Evolutionary conservation across 2,329 filamentous ascomycete genomes (phyloP).

Genomic region (Hypoxylon rubiginosum): DNA sequence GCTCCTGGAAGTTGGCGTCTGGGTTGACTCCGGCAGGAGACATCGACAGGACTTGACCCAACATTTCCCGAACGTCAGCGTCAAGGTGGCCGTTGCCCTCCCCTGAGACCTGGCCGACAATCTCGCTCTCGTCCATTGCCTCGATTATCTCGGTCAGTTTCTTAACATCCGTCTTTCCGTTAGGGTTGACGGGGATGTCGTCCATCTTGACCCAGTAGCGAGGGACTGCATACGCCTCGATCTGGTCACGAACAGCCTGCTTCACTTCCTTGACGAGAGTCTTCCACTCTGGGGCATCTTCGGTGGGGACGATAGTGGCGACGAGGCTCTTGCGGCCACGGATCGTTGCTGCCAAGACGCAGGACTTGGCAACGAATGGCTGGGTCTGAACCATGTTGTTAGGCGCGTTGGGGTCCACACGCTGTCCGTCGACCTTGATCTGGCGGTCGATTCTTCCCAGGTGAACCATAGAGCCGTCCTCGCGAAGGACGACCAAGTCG

Average conservation of each 20-base stretch:
- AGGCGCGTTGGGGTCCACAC: slow-evolving; percentile 1
- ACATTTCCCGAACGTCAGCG: slow-evolving; percentile 18
- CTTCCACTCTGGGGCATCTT: slow-evolving; percentile 6
- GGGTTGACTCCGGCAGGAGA: slow-evolving; percentile 14
- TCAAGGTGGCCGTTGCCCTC: background rate
- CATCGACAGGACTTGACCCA: slow-evolving; percentile 34
- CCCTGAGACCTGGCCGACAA: slow-evolving; percentile 1
- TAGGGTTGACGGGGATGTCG: slow-evolving; percentile 43
- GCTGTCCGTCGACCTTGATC: slow-evolving; percentile 7
- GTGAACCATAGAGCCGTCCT: slow-evolving; percentile 4
- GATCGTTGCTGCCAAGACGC: slow-evolving; percentile 12
- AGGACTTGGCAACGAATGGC: slow-evolving; percentile 9
- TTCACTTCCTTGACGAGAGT: slow-evolving; percentile 1
- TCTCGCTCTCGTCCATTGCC: slow-evolving; percentile 13
- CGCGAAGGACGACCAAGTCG: slow-evolving; percentile 5
- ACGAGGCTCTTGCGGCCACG: slow-evolving; percentile 19
- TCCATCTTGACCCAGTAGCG: slow-evolving; percentile 41
- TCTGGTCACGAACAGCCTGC: background rate
- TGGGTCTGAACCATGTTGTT: slow-evolving; percentile 13
- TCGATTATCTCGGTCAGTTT: slow-evolving; percentile 13
- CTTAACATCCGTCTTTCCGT: slow-evolving; percentile 44
- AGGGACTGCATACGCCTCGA: slow-evolving; percentile 48
- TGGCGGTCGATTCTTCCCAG: slow-evolving; percentile 4
- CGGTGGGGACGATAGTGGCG: slow-evolving; percentile 19
- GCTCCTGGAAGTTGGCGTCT: slow-evolving; percentile 31